Evolutionary conservation across 345 rosid species (phyloP), one percentile per base, ranked within the genome.

Genomic region (Erucastrum elatum): DNA sequence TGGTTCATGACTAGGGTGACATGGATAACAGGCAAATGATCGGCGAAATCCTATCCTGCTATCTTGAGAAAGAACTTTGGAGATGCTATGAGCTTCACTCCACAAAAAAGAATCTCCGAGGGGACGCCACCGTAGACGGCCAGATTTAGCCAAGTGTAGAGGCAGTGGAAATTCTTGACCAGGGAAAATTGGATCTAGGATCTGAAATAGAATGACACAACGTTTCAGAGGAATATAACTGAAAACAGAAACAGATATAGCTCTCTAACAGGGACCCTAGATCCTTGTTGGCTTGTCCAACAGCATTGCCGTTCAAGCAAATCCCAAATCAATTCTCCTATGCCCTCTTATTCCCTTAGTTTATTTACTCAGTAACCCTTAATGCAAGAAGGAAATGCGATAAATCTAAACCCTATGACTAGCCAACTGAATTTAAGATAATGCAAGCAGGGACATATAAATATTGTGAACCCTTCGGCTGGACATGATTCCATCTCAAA

Each of bases 101-200:
- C 98, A 94, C 77, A 92, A 82, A 83, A 85, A 89, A 71, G 91
- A 88, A 76, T 85, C 83, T 73, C 97, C 97, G 63, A 82, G 83
- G 33, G 98, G 97, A 64, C 93, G 96, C 94, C 96, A 94, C 75
- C 98, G 88, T 79, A 94, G 81, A 53, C 92, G 88, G 74, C 97
- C 98, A 62, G 92, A 86, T 86, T 89, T 91, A 79, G 98, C 96
- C 83, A 92, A 85, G 86, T 94, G 97, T 61, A 94, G 85, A 68
- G 98, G 98, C 70, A 94, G 83, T 17, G 98, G 94, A 81, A 89
- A 83, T 82, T 90, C 92, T 85, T 89, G 92, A 78, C 96, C 93
- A 81, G 98, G 98, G 82, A 85, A 81, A 72, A 94, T 76, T 58
- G 98, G 98, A 81, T 90, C 98, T 68, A 92, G 85, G 75, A 92